Base-by-base conservation (phyloP, 148 eudicot genomes). In the Oxyria digyna region DNA sequence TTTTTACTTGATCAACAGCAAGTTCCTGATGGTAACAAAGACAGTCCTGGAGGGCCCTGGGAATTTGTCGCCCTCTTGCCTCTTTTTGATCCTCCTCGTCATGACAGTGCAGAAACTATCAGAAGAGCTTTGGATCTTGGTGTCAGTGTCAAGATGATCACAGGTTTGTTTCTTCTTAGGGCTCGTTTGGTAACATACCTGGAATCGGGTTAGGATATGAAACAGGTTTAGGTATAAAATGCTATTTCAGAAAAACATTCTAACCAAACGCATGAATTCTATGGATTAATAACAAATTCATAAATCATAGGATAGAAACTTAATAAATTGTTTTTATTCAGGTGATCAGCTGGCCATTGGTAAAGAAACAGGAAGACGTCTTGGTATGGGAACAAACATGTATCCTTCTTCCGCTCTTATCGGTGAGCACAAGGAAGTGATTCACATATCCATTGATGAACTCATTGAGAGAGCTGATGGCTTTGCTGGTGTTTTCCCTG, bases 331-430 rank as follows among this genome's bases (percentile, higher is more conserved):
- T 35, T 35, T 2, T 35, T 35, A 35, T 73, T 62, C 72, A 89
- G 96, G 96, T 31, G 97, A 90, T 67, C 97, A 90, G 74, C 81
- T 90, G 48, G 97, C 93, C 8, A 90, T 90, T 49, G 97, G 74
- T n/a, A 90, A 90, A 71, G 97, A 90, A 75, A 90, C 97, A 4
- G 97, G 97, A 63, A 85, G 97, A 62, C 77, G 97, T 26, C 89
- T 90, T 1, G 97, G 97, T 29, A 90, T 90, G 96, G 96, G 96
- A 18, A 84, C 85, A 41, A 90, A 90, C 76, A 90, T 90, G 96
- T 90, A 90, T 43, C 97, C 97, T 23, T 87, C 97, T 8, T 86
- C 97, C 2, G 55, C 82, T 41, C 78, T 90, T 63, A 81, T 90
- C 26, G 88, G 91, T 0, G 84, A 83, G 10, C 75, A 71, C 18